Evolutionary conservation across 352 stramenopile species (phyloP).

Genomic region (Blastocystis sp.): DNA sequence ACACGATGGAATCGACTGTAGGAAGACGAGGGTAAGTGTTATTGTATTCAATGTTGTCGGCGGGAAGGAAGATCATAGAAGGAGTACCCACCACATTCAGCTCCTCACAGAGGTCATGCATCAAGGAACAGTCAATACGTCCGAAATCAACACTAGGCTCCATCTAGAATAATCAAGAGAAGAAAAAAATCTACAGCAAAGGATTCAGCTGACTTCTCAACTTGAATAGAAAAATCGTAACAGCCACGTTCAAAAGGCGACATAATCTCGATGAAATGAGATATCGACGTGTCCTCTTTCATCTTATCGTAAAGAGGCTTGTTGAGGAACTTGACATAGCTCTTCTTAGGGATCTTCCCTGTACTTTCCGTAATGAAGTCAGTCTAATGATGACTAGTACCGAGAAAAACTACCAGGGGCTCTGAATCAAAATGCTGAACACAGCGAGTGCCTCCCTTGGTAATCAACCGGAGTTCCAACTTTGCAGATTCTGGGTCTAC

Average conservation of each 20-base stretch:
- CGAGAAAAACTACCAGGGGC: background rate
- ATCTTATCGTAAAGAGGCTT: slow-evolving; percentile 1
- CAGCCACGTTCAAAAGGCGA: slow-evolving; percentile 21
- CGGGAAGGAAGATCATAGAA: slow-evolving; percentile 28
- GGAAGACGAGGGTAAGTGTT: slow-evolving; percentile 6
- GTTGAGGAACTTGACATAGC: slow-evolving; percentile 41
- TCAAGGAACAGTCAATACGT: slow-evolving; percentile 64
- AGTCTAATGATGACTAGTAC: background rate
- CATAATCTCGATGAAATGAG: slow-evolving; percentile 61
- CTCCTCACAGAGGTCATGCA: slow-evolving; percentile 53
- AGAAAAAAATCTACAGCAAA: slow-evolving; percentile 11
- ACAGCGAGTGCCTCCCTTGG: slow-evolving; percentile 19
- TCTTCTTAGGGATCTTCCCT: slow-evolving; percentile 74
- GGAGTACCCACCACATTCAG: background rate
- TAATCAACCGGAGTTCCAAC: slow-evolving; percentile 45
- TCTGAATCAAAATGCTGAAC: slow-evolving; percentile 35
- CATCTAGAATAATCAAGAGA: background rate
- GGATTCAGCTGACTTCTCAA: slow-evolving; percentile 59
- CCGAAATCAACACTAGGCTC: slow-evolving; percentile 55
- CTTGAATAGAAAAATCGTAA: slow-evolving; percentile 57
- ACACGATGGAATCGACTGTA: slow-evolving; percentile 9
- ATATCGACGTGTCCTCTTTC: background rate
- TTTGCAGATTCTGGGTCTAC: slow-evolving; percentile 63
- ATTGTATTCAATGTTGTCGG: slow-evolving; percentile 36
- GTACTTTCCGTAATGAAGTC: slow-evolving; percentile 67